Base-by-base conservation (phyloP, 1,284 basidiomycete genomes). In the Puccinia horiana region DNA sequence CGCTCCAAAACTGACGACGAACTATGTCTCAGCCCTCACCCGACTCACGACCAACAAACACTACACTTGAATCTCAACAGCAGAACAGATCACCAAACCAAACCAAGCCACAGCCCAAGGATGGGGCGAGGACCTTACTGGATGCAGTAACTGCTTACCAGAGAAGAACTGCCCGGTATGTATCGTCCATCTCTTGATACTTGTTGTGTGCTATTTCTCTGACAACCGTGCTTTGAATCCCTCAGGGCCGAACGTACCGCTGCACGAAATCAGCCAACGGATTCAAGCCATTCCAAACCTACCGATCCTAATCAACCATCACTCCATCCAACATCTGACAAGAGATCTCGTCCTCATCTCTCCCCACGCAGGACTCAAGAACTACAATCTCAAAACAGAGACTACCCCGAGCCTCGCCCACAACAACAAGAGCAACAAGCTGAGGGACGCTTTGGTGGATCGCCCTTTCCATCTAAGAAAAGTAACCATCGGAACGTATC, bases 121-220 rank as follows among this genome's bases (percentile, higher is more conserved):
- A 80, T 44, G 78, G 78, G 8, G 78, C 78, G 9, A 80, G 26
- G 58, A 80, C 78, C 23, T 29, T 80, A 16, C 11, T 80, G 12
- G 78, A 80, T 73, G 78, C 78, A 32, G 49, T 80, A 29, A 80
- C 78, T 20, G 78, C 78, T 32, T 80, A 80, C 47, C 78, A 80
- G 35, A 65, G 78, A 44, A 80, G 78, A 61, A 80, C 32, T 16
- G 78, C 78, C 35, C 56, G 69, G 78, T 80, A 44, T 72, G 37
- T n/a, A 23, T 29, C 12, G 2, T 4, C 11, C 49, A 14, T 12
- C 4, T 35, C 35, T 14, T 16, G 16, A 8, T 16, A 9, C 2
- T 20, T 72, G 14, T n/a, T 32, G n/a, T 44, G 16, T n/a, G 11
- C 4, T 54, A 11, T 23, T 74, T 12, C 14, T 32, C 44, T 47